Base-by-base conservation (phyloP, 1,284 basidiomycete genomes). In the Cutaneotrichosporon dermatis region DNA sequence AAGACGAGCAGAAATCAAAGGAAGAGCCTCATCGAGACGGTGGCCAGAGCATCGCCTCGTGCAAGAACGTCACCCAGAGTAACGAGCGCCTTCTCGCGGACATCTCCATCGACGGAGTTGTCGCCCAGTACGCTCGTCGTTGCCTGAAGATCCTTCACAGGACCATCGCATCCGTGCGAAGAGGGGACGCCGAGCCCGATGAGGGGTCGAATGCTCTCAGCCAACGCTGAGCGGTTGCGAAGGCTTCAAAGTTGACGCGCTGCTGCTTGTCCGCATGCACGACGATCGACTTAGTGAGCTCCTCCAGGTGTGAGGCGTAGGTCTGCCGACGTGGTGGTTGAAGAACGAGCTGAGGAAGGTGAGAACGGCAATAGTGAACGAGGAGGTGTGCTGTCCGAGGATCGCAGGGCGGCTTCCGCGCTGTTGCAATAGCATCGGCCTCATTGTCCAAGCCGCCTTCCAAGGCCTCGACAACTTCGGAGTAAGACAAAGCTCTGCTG, bases 91-190 rank as follows among this genome's bases (percentile, higher is more conserved):
- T 84, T 86, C 41, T 85, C 83, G 44, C 91, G 86, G 39, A 99
- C 91, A 65, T 97, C 92, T 10, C 90, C 87, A 74, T 98, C 95
- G 4, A 92, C 92, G 64, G 92, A 89, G 60, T 88, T 84, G 54
- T 85, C 88, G 53, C 81, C 84, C 43, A 99, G 79, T 41, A 92
- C 83, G 16, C 80, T 75, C 2, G 89, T 80, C 3, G 90, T 87
- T 55, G 89, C 87, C 10, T 79, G 74, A 93, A 95, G 4, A 97
- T 81, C 69, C 60, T 88, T 84, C 1, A 85, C 78, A 84, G 88
- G 87, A 11, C 61, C 40, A 4, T 67, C 60, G 41, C 73, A 70
- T 35, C 62, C 60, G 63, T 42, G 3, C 69, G 61, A 10, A 80
- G 67, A 4, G 76, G 74, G 4, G 73, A 69, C 2, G 69, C 58